Evolutionary conservation across 179 eudicot species (phyloP), one percentile per base, ranked within the genome.

Genomic region (Beta corolliflora): DNA sequence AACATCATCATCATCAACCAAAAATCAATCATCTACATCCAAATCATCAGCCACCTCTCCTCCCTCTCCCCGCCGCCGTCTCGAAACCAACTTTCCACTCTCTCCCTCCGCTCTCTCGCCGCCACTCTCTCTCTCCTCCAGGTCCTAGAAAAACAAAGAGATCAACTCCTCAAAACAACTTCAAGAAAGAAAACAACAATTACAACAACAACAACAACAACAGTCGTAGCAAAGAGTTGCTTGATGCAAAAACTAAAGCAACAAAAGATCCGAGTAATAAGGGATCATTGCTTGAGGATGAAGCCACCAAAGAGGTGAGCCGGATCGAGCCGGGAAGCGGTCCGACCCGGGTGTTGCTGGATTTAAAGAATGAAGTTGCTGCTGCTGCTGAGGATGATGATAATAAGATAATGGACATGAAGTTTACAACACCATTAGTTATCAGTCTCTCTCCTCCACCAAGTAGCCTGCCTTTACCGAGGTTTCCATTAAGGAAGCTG

Each of bases 381-480:
- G 41, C 41, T 36, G 41, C 41, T 36, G 41, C 41, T 36, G 41
- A 36, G 0, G 48, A 15, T 67, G n/a, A 25, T 65, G 58, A 64
- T 64, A 60, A 75, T 18, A 64, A 18, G 63, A 63, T 21, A 11
- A 12, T 61, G 85, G 64, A 21, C 41, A 36, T 3, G 61, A 70
- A 50, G 71, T 81, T 84, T 63, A 80, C 82, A 1, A 79, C 82
- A 84, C 31, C 85, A 83, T 1, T 74, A 64, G 66, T 74, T 4
- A 54, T 80, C 21, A 65, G 81, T 70, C 73, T 87, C 11, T 82
- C 91, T 61, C 94, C 94, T 54, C 93, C 93, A n/a, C 95, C 95
- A 8, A 91, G 95, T 70, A 91, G 95, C 82, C 73, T 90, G 86
- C 93, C 95, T 73, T 78, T 91, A 90, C 95, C 95, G 53, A 89